Evolutionary conservation across 192 early-diverging fungal genomes (phyloP).

Genomic region (Coemansia sp.): DNA sequence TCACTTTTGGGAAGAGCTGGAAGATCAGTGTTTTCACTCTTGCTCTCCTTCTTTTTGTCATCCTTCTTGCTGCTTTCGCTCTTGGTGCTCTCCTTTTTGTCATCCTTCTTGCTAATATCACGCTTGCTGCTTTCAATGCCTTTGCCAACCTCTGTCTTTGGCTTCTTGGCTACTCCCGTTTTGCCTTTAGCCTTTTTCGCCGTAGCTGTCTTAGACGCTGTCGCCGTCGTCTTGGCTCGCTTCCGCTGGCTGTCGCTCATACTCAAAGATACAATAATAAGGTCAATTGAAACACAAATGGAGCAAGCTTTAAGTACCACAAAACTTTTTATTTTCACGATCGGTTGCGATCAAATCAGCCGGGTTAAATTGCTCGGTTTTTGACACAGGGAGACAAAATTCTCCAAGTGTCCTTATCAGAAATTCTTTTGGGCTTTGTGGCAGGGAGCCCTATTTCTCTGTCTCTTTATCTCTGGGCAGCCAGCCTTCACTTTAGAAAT

Average conservation of each 20-base stretch:
- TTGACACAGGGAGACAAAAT: not conserved
- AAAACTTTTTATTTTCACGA: constrained; percentile 6
- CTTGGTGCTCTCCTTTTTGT: not conserved
- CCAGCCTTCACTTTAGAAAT: not conserved
- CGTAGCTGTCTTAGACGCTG: not conserved
- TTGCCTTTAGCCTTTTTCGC: constrained; percentile 1
- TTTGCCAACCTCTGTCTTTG: not conserved
- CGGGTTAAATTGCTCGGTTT: not conserved
- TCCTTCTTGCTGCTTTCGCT: not conserved
- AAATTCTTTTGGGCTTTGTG: not conserved
- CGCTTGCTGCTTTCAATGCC: not conserved
- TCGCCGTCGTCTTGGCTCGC: constrained; percentile 2
- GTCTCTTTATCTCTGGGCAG: not conserved
- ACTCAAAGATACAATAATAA: not conserved
- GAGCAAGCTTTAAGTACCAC: not conserved
- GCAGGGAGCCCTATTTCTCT: not conserved
- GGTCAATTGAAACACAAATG: not conserved
- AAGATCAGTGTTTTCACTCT: not conserved
- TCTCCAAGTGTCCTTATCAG: not conserved
- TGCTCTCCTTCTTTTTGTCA: not conserved
- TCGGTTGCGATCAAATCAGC: constrained; percentile 3
- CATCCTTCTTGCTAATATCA: not conserved
- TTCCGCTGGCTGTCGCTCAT: constrained; percentile 9
- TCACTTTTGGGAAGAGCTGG: constrained; percentile 14
- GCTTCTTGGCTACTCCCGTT: not conserved